Evolutionary conservation across 23 red algal genomes (phyloP).

Genomic region (Gracilariopsis chorda): DNA sequence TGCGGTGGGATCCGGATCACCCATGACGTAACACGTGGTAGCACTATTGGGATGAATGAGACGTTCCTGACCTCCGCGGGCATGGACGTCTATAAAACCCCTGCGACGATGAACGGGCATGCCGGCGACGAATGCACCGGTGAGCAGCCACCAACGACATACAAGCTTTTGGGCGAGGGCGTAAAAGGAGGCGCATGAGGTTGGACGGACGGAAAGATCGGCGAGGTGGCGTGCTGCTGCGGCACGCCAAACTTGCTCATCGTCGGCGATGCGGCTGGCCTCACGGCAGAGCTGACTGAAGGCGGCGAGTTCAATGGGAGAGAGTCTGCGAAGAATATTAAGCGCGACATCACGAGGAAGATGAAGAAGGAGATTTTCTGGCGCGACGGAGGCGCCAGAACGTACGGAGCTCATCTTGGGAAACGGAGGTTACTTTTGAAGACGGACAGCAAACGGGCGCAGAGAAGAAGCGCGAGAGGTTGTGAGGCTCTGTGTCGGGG

Average conservation of each 20-base stretch:
- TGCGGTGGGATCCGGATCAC: neutral
- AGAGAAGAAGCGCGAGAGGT: neutral
- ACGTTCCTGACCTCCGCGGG: conserved; percentile 16
- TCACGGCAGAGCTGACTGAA: neutral
- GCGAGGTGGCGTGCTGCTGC: conserved; percentile 36
- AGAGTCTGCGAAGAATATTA: neutral
- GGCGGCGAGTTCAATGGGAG: conserved; percentile 2
- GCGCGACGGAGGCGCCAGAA: neutral
- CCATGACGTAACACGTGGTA: conserved; percentile 34
- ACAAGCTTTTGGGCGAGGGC: conserved; percentile 18
- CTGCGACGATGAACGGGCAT: conserved; percentile 48
- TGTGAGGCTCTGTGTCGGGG: too few relatives aligned
- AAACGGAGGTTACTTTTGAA: too few relatives aligned
- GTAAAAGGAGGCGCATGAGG: conserved; percentile 7
- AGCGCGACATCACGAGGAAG: conserved; percentile 32
- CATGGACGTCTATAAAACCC: conserved; percentile 35
- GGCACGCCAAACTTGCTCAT: neutral
- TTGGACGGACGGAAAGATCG: neutral
- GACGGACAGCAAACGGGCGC: neutral
- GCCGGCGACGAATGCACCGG: conserved; percentile 51
- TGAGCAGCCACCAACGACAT: conserved; percentile 52
- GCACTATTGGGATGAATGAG: neutral
- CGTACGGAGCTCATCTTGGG: neutral
- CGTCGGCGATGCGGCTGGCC: neutral
- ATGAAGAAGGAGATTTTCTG: neutral